phyloP scores from a whole-genome alignment of 108 stramenopile species.

The Nitzschia sp. region DNA sequence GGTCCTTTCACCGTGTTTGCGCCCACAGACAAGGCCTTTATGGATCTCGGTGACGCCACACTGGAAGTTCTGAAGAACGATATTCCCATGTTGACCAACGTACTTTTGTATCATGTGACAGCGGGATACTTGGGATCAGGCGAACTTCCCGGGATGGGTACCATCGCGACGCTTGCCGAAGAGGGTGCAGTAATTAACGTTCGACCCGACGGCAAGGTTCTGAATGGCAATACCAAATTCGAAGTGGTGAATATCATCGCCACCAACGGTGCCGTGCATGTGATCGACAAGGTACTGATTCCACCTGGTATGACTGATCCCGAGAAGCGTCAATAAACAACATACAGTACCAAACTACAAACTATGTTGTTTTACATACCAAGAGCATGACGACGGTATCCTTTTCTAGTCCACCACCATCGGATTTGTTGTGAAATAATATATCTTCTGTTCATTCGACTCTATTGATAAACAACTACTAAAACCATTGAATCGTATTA shows the following conservation, averaged over 20 bases:
- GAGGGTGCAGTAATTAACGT: neutral
- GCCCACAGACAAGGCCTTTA: constrained; percentile 28
- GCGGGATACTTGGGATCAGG: neutral
- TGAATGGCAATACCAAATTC: neutral
- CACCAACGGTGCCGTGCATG: constrained; percentile 44
- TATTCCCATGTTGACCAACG: constrained; percentile 13
- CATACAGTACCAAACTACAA: too few relatives aligned
- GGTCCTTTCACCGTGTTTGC: constrained; percentile 26
- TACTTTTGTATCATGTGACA: constrained; percentile 20
- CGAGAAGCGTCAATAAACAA: too few relatives aligned
- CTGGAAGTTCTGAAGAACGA: neutral
- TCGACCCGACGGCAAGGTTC: neutral
- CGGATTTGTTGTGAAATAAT: too few relatives aligned
- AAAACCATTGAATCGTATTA: too few relatives aligned
- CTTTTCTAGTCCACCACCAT: too few relatives aligned
- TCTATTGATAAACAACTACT: too few relatives aligned
- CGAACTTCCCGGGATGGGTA: neutral
- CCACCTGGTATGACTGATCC: constrained; percentile 9
- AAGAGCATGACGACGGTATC: too few relatives aligned
- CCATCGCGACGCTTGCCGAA: neutral
- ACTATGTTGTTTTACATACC: too few relatives aligned
- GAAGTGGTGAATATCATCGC: constrained; percentile 29
- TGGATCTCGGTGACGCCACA: neutral
- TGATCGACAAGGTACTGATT: constrained; percentile 37
- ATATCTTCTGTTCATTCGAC: too few relatives aligned